Evolutionary conservation across 768 basidiomycete species (phyloP), one percentile per base, ranked within the genome.

Genomic region (Mycena capillaripes): DNA sequence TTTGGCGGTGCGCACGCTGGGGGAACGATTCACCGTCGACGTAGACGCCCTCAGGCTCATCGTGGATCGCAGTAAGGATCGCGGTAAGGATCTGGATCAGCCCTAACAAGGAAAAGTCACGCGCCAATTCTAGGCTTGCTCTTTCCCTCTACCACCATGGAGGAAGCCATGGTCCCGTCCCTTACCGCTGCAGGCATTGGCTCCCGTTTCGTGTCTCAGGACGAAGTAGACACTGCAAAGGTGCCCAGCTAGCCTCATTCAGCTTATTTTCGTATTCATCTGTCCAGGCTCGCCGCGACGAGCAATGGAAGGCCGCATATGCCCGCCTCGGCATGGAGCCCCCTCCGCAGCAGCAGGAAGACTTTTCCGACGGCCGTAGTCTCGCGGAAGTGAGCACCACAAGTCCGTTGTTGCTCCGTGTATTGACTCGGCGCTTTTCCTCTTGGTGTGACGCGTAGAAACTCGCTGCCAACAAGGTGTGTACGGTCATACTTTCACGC

Each of bases 231-330:
- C 44, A 83, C 86, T 25, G 93, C 93, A 42, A 93, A 90, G 65
- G 64, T 66, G 23, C 34, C 27, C 57, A 36, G 23, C 30, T 52
- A 4, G 14, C 23, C 40, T 52, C 9, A 19, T 58, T 38, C 3
- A 6, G 12, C 40, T 10, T 19, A 9, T 7, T 2, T 2, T 17
- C 2, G 19, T 36, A n/a, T 46, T 53, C 32, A 60, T 8, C 21
- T 4, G 42, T n/a, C 4, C 29, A 66, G 64, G 85, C 88, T 9
- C 86, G 90, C 34, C 85, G 91, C 72, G 95, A 96, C 8, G 94
- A 94, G 76, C 93, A 95, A 76, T 96, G 95, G 95, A 94, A 92
- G 77, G 95, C 95, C 17, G 95, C 95, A 30, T 96, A 96, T 81
- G 95, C 95, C 50, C 89, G 94, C 71, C 86, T 96, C 12, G 95